Base-by-base conservation (phyloP, 441 rosid species). In the Melastoma candidum region DNA sequence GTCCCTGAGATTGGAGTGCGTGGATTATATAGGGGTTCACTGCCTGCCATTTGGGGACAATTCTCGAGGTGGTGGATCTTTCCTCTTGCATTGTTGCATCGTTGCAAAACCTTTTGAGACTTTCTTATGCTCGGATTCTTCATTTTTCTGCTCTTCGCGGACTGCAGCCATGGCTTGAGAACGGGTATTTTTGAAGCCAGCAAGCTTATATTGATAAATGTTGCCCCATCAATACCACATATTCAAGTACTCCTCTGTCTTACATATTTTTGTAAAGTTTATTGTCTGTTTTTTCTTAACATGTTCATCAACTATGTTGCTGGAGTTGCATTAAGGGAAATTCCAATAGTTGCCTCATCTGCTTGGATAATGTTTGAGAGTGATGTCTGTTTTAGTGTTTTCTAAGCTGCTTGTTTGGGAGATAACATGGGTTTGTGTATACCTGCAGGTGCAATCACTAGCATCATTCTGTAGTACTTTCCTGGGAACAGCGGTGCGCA, bases 11-110 rank as follows among this genome's bases (percentile, higher is more conserved):
- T 93, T 63, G 98, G 98, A 64, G 80, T 74, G 9, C 84, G 61
- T 45, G 96, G 95, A 54, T 73, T 93, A 46, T 93, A 88, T 61
- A 79, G 77, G 74, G 98, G 97, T 64, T 88, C 97, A 36, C 77
- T 88, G 60, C 98, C 98, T 53, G 97, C 98, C 56, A 84, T 93
- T 68, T 73, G 82, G 47, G 98, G 98, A 64, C 98, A 93, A 41
- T 93, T 93, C 76, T 80, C 98, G 57, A 93, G 98, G 98, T 92
- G 13, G 45, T 67, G 56, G 53, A 46, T 51, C 22, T 47, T 63
- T 56, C n/a, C 7, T 36, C 54, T 49, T 11, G 56, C 12, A 22
- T 32, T 32, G 41, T 62, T 47, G 47, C 17, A 9, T 46, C 54
- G 29, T 58, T 52, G 43, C 17, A 66, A 51, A 17, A 17, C 48